Conservation (phyloP, 2,329 filamentous ascomycete species). For the Trichoderma guizhouense region DNA sequence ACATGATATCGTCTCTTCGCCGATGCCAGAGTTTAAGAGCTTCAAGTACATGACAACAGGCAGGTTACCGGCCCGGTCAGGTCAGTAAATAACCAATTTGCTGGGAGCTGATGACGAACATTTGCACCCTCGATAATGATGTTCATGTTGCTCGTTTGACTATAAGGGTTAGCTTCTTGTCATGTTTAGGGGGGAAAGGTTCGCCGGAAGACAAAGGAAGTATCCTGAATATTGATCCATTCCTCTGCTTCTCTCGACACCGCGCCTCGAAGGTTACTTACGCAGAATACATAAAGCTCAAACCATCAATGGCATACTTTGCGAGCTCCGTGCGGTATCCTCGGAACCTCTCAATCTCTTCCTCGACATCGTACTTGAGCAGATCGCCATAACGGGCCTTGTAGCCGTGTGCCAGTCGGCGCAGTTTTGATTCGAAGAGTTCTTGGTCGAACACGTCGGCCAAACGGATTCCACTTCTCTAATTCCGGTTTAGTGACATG, state of each 20-base stretch:
- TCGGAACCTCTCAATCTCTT: conserved; percentile 63
- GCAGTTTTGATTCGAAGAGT: conserved; percentile 63
- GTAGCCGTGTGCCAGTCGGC: conserved; percentile 57
- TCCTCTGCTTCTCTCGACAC: background rate
- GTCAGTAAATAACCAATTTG: background rate
- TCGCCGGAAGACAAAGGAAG: background rate
- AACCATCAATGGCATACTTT: background rate
- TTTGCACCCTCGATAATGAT: background rate
- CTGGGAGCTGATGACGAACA: background rate
- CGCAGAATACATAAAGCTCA: background rate
- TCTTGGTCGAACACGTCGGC: conserved; percentile 65
- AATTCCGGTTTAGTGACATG: background rate
- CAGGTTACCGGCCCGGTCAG: background rate
- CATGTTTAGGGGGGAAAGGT: background rate
- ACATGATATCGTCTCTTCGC: too few relatives aligned
- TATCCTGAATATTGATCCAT: background rate
- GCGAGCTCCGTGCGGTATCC: background rate
- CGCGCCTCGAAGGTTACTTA: background rate
- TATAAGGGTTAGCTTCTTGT: background rate
- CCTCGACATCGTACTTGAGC: conserved; percentile 63
- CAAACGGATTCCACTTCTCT: conserved; percentile 47
- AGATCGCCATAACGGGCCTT: conserved; percentile 65
- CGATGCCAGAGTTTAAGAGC: background rate
- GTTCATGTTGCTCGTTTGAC: background rate
- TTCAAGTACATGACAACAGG: background rate